Conservation (phyloP, 257 asterid species). For the Solanum piurae region DNA sequence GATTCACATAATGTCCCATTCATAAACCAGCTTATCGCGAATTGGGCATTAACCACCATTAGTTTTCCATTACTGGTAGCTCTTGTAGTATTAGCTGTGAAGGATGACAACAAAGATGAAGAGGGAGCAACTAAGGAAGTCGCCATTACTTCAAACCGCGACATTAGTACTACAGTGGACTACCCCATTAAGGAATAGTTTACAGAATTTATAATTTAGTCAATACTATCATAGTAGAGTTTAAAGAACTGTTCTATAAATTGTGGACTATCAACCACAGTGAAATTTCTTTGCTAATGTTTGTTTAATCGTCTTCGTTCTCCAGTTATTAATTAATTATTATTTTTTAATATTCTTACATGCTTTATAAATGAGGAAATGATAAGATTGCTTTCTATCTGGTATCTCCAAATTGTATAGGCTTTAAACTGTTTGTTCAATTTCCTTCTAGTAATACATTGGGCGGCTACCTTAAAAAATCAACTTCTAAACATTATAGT, state of each 20-base stretch:
- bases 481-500: neutral
- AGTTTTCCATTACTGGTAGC: slow-evolving; percentile 45
- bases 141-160: neutral
- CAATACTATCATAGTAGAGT: too few species aligned
- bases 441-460: neutral
- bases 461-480: neutral
- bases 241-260: neutral
- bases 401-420: neutral
- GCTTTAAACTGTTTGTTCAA: neutral
- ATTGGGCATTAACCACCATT: slow-evolving; percentile 45
- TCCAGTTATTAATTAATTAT: neutral
- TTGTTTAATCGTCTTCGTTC: neutral
- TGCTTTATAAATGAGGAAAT: neutral
- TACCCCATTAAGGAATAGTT: neutral
- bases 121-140: neutral
- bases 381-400: neutral
- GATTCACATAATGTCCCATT: slow-evolving; percentile 40
- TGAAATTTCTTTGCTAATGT: neutral
- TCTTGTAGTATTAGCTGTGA: slow-evolving; percentile 41
- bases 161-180: neutral
- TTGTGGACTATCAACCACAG: neutral
- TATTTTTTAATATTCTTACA: neutral
- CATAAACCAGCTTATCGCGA: slow-evolving; percentile 31
- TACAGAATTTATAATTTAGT: neutral
- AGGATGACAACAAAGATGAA: slow-evolving; percentile 30